Base-by-base conservation (phyloP, 805 yeast genomes). In the Blastobotrys attinorum region DNA sequence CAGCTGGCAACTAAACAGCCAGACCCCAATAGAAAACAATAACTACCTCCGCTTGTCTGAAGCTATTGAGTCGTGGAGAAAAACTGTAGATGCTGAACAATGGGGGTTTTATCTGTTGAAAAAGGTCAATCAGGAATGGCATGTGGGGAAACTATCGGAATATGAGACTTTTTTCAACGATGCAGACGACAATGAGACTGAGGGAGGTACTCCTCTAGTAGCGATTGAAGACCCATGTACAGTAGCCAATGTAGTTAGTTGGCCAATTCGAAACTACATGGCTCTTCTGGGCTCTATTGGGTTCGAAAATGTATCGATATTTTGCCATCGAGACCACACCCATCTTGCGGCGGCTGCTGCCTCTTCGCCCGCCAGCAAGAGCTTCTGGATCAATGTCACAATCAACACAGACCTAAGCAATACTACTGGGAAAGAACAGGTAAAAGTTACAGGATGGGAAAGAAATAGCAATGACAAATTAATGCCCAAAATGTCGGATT, bases 371-470 rank as follows among this genome's bases (percentile, higher is more conserved):
- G 31, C 34, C 16, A 31, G 51, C 1, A 46, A 46, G 10, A 59
- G 63, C 40, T 40, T 56, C 35, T 56, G 64, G 65, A 40, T 60
- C 22, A 39, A 41, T 22, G 43, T 56, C 6, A 47, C 46, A 16
- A 48, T 58, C 10, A 49, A 39, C 17, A 25, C 31, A 2, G 16
- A 44, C 11, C 18, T 31, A n/a, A 3, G 15, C 17, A 29, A 33
- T 17, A 39, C 20, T 23, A 22, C 37, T 4, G 7, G 54, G 29
- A 54, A 59, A 23, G 61, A 59, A 2, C 37, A 55, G 2, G 62
- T 65, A 27, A 76, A 71, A 43, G 67, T 77, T 0, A 70, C 81
- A 1, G 98, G 99, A 0, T 92, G 98, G 98, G 97, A 90, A 56
- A 73, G 92, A 48, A 85, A 87, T 22, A 63, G 71, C 4, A 54